Base-by-base conservation (phyloP, 345 rosid genomes). In the Salix purpurea region DNA sequence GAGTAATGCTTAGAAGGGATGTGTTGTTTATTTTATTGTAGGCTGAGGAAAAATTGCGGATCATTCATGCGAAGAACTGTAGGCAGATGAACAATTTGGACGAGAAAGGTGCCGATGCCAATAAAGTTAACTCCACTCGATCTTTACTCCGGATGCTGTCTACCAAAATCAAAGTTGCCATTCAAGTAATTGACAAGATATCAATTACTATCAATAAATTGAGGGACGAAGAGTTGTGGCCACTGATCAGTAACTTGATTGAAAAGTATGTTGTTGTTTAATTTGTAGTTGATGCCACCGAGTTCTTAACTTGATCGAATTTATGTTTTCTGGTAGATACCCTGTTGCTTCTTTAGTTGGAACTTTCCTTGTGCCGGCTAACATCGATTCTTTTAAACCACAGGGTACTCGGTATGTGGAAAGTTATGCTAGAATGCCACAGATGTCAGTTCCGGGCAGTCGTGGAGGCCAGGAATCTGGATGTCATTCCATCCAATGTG, bases 221-320 rank as follows among this genome's bases (percentile, higher is more conserved):
- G 46, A 86, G 90, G 74, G 91, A 92, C 76, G 90, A 89, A 62
- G 93, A 92, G 65, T 68, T 92, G 74, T 90, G 94, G 91, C 88
- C 86, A 5, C 87, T 83, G n/a, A 79, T 89, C 58, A 81, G 71
- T 66, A 84, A 87, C 24, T 72, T 90, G 78, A 78, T 87, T 65
- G 83, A 80, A 71, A 88, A 91, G 97, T 90, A 86, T 7, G 61
- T 46, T 26, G 30, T 34, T 71, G 7, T 79, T 37, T 60, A 16
- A n/a, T 7, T 6, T 50, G 37, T 7, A 61, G 68, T 15, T 23
- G 11, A 12, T 5, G n/a, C 62, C 2, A n/a, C 13, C 10, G 9
- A 71, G 64, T 3, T 10, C 0, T 58, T 24, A 24, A n/a, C 23
- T 52, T 54, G 32, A 30, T 30, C 32, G 32, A 30, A 30, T 23